phyloP scores from a whole-genome alignment of 1,139 yeast species.

The Wickerhamiella pararugosa region DNA sequence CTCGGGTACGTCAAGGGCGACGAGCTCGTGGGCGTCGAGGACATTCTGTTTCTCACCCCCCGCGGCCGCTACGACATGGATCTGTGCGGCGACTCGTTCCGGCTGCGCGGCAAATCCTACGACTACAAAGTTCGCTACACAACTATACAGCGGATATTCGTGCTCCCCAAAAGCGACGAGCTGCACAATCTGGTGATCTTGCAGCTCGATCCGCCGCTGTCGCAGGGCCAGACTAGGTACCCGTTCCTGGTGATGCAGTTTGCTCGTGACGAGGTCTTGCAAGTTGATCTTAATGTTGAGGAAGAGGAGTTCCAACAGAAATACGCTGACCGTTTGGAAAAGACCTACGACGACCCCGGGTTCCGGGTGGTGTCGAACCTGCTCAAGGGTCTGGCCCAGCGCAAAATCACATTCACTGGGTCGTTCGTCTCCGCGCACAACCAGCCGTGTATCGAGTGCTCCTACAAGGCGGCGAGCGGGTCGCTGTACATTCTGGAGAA shows the following conservation, averaged over 20 bases:
- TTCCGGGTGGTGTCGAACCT: conserved; percentile 81
- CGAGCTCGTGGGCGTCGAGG: conserved; percentile 89
- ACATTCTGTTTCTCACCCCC: conserved; percentile 86
- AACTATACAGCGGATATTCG: conserved; percentile 79
- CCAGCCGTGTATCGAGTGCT: conserved; percentile 81
- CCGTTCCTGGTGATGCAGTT: conserved; percentile 87
- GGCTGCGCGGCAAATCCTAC: conserved; percentile 93
- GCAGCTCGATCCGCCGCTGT: conserved; percentile 87
- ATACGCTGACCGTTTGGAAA: conserved; percentile 60
- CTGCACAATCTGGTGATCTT: conserved; percentile 73
- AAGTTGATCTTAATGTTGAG: conserved; percentile 71
- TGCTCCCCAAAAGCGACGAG: conserved; percentile 90
- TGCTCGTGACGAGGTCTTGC: conserved; percentile 65
- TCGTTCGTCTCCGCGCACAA: conserved; percentile 46
- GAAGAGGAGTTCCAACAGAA: conserved; percentile 68
- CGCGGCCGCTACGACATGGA: conserved; percentile 94
- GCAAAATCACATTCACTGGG: conserved; percentile 80
- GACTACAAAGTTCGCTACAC: conserved; percentile 89
- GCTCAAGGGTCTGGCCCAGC: conserved; percentile 78
- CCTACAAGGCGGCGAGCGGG: conserved; percentile 92
- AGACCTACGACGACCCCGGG: conserved; percentile 66
- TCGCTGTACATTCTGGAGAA: conserved; percentile 81
- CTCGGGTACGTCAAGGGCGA: conserved; percentile 94
- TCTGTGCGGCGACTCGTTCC: conserved; percentile 74
- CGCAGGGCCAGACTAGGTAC: conserved; percentile 93